Percentiles rank a stretch among this genome's conserved stretches.
phyloP scores from a whole-genome alignment of 495 filamentous ascomycete genomes.

The Neurospora sp. region DNA sequence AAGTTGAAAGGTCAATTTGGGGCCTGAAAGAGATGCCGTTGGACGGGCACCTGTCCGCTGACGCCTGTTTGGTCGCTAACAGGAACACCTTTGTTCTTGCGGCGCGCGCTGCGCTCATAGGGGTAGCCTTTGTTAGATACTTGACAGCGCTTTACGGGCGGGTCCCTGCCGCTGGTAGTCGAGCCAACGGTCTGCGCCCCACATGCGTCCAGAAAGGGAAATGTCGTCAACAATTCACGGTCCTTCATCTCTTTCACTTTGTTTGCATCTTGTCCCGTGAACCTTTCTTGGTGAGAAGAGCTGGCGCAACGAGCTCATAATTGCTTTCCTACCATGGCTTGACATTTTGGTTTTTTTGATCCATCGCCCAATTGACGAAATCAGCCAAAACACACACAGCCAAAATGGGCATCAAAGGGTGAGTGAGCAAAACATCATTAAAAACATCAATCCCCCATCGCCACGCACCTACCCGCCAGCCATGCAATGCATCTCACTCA shows the following conservation, averaged over 20 bases:
- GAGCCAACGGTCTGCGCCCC: background rate
- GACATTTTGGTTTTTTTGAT: background rate
- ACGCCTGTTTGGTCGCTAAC: background rate
- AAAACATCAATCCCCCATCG: background rate
- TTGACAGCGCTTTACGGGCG: background rate
- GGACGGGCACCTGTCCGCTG: background rate
- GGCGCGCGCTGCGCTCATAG: too few relatives aligned
- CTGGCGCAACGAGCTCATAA: background rate
- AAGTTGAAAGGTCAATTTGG: background rate
- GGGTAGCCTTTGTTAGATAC: too few relatives aligned
- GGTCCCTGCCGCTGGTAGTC: background rate
- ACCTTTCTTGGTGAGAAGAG: background rate
- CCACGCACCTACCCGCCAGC: background rate
- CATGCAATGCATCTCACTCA: background rate
- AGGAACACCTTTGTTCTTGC: too few relatives aligned
- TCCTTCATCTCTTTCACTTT: background rate
- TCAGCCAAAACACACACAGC: background rate
- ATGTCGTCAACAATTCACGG: conserved; percentile 18
- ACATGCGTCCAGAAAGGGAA: conserved; percentile 11
- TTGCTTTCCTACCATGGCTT: background rate
- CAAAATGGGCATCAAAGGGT: conserved; percentile 55
- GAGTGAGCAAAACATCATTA: conserved; percentile 1
- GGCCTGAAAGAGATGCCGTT: background rate
- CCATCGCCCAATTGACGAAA: too few relatives aligned
- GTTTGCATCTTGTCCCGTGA: background rate